Evolutionary conservation across 768 basidiomycete genomes (phyloP).

Genomic region (Auricularia cornea): DNA sequence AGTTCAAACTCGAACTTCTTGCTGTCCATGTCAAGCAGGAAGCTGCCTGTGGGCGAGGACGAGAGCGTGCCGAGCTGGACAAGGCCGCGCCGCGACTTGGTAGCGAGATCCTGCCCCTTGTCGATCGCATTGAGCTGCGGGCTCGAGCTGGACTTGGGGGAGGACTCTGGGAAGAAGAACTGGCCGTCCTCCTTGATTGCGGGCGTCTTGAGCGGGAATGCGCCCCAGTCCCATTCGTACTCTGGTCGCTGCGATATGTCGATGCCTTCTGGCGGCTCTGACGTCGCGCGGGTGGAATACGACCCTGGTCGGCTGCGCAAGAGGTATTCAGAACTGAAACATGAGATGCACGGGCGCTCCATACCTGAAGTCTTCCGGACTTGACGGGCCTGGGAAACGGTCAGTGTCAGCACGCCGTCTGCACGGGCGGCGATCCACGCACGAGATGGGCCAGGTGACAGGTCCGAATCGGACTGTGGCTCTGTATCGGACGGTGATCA

Average conservation of each 20-base stretch:
- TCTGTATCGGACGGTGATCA: background rate
- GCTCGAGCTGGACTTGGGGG: background rate
- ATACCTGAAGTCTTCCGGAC: constrained; percentile 4
- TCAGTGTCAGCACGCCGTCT: background rate
- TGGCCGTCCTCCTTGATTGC: constrained; percentile 15
- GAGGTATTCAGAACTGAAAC: background rate
- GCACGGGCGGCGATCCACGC: background rate
- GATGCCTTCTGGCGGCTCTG: constrained; percentile 52
- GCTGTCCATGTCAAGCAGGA: constrained; percentile 57
- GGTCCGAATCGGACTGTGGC: background rate
- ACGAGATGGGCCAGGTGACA: constrained; percentile 6
- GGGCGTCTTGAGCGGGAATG: constrained; percentile 75
- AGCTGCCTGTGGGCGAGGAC: constrained; percentile 31
- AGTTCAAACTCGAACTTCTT: constrained; percentile 62
- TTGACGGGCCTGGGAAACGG: constrained; percentile 3
- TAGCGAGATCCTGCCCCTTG: constrained; percentile 20
- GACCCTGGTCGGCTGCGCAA: background rate
- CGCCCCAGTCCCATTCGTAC: constrained; percentile 94
- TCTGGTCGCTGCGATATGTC: constrained; percentile 29
- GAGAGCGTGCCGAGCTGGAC: constrained; percentile 1
- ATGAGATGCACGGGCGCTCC: background rate
- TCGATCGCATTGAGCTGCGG: too few relatives aligned
- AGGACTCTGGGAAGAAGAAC: background rate
- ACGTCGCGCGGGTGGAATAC: constrained; percentile 40
- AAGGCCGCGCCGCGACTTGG: constrained; percentile 2